phyloP scores from a whole-genome alignment of 1,139 yeast genomes.

The Protomyces inundatus region DNA sequence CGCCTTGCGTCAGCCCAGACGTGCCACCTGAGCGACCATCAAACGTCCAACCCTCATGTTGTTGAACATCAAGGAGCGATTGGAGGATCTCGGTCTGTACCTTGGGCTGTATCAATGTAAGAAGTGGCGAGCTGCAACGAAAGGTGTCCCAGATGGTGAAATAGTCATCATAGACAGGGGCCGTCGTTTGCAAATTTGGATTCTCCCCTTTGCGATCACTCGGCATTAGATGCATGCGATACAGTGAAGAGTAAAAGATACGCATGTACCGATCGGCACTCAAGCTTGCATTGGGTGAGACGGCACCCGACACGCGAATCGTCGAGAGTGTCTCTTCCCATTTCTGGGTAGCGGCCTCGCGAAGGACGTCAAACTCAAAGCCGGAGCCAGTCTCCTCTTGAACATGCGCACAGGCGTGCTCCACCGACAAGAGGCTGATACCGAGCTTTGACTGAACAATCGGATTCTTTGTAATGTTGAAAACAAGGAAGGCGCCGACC shows the following conservation, averaged over 20 bases:
- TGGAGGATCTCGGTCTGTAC: conserved; percentile 9
- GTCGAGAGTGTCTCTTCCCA: conserved; percentile 8
- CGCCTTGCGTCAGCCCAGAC: conserved; percentile 22
- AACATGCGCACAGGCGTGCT: conserved; percentile 7
- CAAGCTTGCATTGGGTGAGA: conserved; percentile 6
- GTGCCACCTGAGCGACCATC: conserved; percentile 24
- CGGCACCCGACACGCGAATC: conserved; percentile 1
- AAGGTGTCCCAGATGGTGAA: conserved; percentile 26
- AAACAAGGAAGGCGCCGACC: conserved; percentile 20
- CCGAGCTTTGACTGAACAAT: conserved; percentile 11
- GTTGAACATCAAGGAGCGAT: conserved; percentile 15
- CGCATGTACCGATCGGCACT: background rate
- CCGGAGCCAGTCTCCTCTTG: conserved; percentile 2
- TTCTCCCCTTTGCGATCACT: conserved; percentile 14
- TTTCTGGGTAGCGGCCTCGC: background rate
- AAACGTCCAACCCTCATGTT: conserved; percentile 23
- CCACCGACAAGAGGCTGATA: conserved; percentile 8
- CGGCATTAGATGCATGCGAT: conserved; percentile 21
- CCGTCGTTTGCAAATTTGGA: conserved; percentile 6
- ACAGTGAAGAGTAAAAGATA: conserved; percentile 21
- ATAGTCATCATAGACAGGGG: conserved; percentile 18
- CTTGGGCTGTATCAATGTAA: conserved; percentile 12
- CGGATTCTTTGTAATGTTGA: conserved; percentile 14
- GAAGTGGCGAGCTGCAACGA: conserved; percentile 14
- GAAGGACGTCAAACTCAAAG: conserved; percentile 5